Percentiles rank a stretch among this genome's conserved stretches.
These are phyloP conservation scores for Solanum phureja DNA, from an alignment of 257 asterid genomes.

Conservation along the genomic window DNA sequence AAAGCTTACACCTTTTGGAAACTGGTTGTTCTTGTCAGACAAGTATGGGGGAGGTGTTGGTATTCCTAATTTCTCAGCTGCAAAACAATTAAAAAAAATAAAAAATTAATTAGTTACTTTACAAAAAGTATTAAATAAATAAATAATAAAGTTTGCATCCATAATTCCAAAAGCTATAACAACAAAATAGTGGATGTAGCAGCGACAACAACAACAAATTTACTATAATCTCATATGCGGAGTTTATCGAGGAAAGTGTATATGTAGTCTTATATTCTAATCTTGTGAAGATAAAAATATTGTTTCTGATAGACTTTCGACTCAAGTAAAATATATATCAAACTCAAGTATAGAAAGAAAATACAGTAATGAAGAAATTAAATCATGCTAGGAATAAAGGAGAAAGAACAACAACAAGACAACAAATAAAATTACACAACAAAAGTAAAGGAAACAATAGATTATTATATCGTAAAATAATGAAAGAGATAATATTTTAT, in stretches of 20 bases:
- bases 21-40: slow-evolving; percentile 27
- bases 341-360: background rate
- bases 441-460: background rate
- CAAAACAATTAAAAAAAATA: background rate
- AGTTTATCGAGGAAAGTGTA: accelerated
- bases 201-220: background rate
- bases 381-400: no score
- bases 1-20: slow-evolving; percentile 57
- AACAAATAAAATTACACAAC: background rate
- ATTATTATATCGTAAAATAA: background rate
- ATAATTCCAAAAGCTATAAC: background rate
- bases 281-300: background rate
- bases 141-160: background rate
- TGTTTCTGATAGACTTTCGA: accelerated
- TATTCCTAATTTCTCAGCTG: slow-evolving; percentile 77
- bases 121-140: background rate
- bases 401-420: background rate
- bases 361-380: background rate
- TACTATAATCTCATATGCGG: accelerated
- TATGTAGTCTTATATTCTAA: accelerated
- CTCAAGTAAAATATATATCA: background rate
- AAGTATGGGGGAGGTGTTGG: slow-evolving; percentile 61
- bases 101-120: background rate
- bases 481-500: background rate
- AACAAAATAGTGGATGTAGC: background rate